phyloP scores from a whole-genome alignment of 1,139 yeast genomes.

The Pichia sp. region DNA sequence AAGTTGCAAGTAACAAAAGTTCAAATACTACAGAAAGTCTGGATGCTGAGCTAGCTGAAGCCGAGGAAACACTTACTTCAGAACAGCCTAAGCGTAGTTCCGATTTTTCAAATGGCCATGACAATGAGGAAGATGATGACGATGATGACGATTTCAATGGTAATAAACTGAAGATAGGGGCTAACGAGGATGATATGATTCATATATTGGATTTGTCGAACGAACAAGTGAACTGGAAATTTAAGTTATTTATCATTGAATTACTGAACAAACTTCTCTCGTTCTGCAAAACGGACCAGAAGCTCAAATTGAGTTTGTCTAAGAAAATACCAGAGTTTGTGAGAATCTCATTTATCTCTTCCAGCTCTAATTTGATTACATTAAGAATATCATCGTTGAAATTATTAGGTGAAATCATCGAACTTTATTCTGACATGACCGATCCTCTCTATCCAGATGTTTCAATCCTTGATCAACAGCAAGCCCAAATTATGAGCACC shows the following conservation, averaged over 20 bases:
- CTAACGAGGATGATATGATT: constrained; percentile 10
- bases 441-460: constrained; percentile 74
- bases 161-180: neutral
- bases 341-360: constrained; percentile 77
- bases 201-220: constrained; percentile 37
- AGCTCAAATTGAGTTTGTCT: constrained; percentile 41
- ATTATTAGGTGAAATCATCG: constrained; percentile 57
- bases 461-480: constrained; percentile 82
- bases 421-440: constrained; percentile 44
- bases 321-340: constrained; percentile 65
- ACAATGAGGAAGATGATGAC: constrained; percentile 29
- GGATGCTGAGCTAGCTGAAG: constrained; percentile 22
- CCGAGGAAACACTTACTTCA: constrained; percentile 24
- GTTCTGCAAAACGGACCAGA: constrained; percentile 39
- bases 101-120: constrained; percentile 10
- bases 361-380: constrained; percentile 63
- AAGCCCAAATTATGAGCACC: constrained; percentile 90
- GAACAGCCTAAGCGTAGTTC: constrained; percentile 12
- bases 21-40: neutral
- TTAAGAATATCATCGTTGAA: constrained; percentile 64
- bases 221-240: constrained; percentile 70
- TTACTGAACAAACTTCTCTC: constrained; percentile 50
- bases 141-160: constrained; percentile 9
- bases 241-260: constrained; percentile 56
- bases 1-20: neutral